Percentiles rank a stretch among this genome's conserved stretches.
Evolutionary conservation across 768 basidiomycete genomes (phyloP).

Genomic region (Kwoniella heveanensis): DNA sequence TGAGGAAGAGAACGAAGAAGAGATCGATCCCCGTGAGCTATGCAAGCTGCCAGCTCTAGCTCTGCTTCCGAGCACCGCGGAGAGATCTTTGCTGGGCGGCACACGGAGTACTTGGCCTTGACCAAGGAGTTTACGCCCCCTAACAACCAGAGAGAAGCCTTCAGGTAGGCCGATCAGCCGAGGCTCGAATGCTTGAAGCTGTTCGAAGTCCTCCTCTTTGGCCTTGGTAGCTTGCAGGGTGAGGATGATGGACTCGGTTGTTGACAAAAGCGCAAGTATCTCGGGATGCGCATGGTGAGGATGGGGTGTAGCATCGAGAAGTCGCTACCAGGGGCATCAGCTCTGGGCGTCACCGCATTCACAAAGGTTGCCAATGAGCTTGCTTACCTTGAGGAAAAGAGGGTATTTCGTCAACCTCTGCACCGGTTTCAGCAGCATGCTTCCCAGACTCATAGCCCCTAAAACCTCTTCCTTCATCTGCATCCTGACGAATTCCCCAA

Average conservation of each 20-base stretch:
- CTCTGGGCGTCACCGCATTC: too few relatives aligned
- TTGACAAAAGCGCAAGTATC: conserved; percentile 65
- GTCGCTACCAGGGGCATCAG: conserved; percentile 60
- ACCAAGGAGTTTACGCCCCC: conserved; percentile 74
- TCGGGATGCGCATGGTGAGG: conserved; percentile 71
- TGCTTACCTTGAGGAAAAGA: conserved; percentile 72
- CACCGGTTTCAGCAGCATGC: conserved; percentile 74
- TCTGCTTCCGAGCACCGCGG: neutral
- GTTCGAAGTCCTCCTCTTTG: conserved; percentile 82
- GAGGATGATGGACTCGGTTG: conserved; percentile 70
- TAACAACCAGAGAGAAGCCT: conserved; percentile 63
- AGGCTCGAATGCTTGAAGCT: conserved; percentile 65
- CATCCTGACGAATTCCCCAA: conserved; percentile 80
- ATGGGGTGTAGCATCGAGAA: conserved; percentile 70
- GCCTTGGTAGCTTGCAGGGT: conserved; percentile 82
- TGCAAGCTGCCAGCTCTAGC: conserved; percentile 27
- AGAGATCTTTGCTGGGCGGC: conserved; percentile 18
- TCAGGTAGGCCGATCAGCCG: conserved; percentile 67
- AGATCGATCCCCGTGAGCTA: conserved; percentile 33
- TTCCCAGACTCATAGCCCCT: conserved; percentile 67
- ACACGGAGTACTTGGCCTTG: conserved; percentile 66
- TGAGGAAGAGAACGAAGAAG: conserved; percentile 33
- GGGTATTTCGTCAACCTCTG: conserved; percentile 72
- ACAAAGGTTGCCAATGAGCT: too few relatives aligned
- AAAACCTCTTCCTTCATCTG: conserved; percentile 61